Evolutionary conservation across 176 grass and related monocot species (phyloP).

Genomic region (Oryza meridionalis): DNA sequence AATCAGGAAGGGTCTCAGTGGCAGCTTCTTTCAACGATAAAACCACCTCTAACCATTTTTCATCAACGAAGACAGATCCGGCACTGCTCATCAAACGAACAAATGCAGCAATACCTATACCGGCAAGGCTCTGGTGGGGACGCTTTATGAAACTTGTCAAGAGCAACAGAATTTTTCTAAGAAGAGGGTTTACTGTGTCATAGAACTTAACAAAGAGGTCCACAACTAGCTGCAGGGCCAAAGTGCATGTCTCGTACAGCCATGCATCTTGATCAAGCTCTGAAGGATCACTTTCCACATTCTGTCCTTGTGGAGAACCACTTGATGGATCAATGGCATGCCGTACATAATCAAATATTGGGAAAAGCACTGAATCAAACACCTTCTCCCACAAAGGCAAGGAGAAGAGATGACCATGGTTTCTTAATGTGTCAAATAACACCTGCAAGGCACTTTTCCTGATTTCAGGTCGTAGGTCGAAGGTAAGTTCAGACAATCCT

Average conservation of each 20-base stretch:
- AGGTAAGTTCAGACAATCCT: slow-evolving; percentile 99
- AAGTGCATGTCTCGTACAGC: slow-evolving; percentile 97
- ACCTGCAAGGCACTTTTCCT: slow-evolving; percentile 98
- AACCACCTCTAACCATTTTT: slow-evolving; percentile 89
- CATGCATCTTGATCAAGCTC: slow-evolving; percentile 97
- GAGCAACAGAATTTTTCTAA: slow-evolving; percentile 89
- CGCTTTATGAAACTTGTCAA: slow-evolving; percentile 98
- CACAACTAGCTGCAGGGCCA: slow-evolving; percentile 97
- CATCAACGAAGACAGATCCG: slow-evolving; percentile 86
- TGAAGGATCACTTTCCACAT: slow-evolving; percentile 61
- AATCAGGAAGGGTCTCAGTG: slow-evolving; percentile 87
- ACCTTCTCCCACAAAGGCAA: slow-evolving; percentile 99
- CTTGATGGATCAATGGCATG: slow-evolving; percentile 93
- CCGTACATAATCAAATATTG: slow-evolving; percentile 99
- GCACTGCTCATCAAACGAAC: slow-evolving; percentile 98
- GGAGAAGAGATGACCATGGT: slow-evolving; percentile 98
- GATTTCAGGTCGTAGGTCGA: slow-evolving; percentile 95
- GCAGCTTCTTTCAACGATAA: slow-evolving; percentile 93
- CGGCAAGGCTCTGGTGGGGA: slow-evolving; percentile 98
- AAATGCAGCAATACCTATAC: slow-evolving; percentile 97
- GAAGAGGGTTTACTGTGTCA: slow-evolving; percentile 87
- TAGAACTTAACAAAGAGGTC: slow-evolving; percentile 99
- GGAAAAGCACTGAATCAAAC: slow-evolving; percentile 98
- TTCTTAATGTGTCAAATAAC: slow-evolving; percentile 96
- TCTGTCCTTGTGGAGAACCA: slow-evolving; percentile 69